Conservation (phyloP, 495 filamentous ascomycete species). For the Geopyxis carbonaria region DNA sequence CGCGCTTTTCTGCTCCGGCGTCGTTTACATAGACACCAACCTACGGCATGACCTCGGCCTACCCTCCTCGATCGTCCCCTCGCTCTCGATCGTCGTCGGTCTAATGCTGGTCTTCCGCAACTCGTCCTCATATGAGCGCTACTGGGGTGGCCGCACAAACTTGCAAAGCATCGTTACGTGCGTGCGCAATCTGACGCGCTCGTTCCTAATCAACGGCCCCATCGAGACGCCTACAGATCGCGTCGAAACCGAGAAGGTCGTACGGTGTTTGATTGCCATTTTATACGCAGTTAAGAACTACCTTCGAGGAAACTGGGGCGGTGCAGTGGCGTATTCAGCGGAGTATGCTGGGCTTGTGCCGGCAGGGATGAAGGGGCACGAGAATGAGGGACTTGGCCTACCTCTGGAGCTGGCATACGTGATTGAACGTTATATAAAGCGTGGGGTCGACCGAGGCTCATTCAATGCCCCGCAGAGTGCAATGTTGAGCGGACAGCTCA, state of each 20-base stretch:
- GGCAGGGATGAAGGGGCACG: slow-evolving; percentile 39
- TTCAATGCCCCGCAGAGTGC: slow-evolving; percentile 24
- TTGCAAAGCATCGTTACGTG: slow-evolving; percentile 41
- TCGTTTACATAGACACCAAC: slow-evolving; percentile 46
- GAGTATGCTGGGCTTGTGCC: slow-evolving; percentile 48
- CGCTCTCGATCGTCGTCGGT: slow-evolving; percentile 63
- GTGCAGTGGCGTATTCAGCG: slow-evolving; percentile 31
- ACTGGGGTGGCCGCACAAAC: slow-evolving; percentile 51
- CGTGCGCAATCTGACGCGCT: slow-evolving; percentile 46
- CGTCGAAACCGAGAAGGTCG: slow-evolving; percentile 31
- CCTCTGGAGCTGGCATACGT: slow-evolving; percentile 50
- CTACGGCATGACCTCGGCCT: slow-evolving; percentile 40
- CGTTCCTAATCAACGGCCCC: slow-evolving; percentile 33
- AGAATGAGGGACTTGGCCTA: slow-evolving; percentile 46
- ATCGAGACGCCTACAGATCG: slow-evolving; percentile 41
- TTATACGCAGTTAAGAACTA: slow-evolving; percentile 64
- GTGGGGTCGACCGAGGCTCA: slow-evolving; percentile 31
- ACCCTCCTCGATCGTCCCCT: slow-evolving; percentile 52
- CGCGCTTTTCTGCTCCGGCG: slow-evolving; percentile 42
- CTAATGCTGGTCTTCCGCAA: slow-evolving; percentile 71
- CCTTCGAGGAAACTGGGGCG: slow-evolving; percentile 55
- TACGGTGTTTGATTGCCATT: slow-evolving; percentile 40
- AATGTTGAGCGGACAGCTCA: slow-evolving; percentile 43
- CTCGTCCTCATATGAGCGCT: slow-evolving; percentile 51
- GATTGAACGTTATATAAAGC: slow-evolving; percentile 50